A percentile compares a stretch with the other conserved stretches of the same genome.
phyloP scores from a whole-genome alignment of 2,329 filamentous ascomycete species.

The Cladosporium sp. region DNA sequence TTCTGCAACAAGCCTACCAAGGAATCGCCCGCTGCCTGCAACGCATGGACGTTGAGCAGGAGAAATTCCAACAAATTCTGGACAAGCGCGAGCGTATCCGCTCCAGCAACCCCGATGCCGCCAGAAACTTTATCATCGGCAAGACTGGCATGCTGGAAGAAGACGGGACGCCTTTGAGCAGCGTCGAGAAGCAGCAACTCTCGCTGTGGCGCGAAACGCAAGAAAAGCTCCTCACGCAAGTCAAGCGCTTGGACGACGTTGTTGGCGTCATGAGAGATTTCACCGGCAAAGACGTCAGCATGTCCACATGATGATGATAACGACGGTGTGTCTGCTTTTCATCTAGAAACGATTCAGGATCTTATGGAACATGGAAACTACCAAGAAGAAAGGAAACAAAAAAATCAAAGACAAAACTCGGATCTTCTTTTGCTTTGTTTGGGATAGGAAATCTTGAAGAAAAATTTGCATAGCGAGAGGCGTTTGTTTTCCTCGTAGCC shows the following conservation, averaged over 20 bases:
- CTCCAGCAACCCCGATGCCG: constrained; percentile 3
- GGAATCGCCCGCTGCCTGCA: constrained; percentile 81
- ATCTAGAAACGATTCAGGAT: constrained; percentile 8
- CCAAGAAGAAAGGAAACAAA: not conserved
- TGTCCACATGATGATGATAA: constrained; percentile 7
- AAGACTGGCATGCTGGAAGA: constrained; percentile 13
- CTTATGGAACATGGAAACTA: not conserved
- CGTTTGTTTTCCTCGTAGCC: not conserved
- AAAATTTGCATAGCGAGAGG: not conserved
- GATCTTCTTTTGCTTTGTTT: not conserved
- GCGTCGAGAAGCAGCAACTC: constrained; percentile 64
- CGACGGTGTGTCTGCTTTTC: not conserved
- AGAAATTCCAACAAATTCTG: constrained; percentile 66
- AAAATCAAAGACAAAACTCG: not conserved
- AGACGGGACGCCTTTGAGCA: constrained; percentile 8
- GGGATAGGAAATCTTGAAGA: too few species aligned
- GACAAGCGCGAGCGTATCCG: constrained; percentile 71
- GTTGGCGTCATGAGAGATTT: constrained; percentile 75
- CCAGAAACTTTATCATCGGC: constrained; percentile 12
- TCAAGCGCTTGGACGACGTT: constrained; percentile 77
- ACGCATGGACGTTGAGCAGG: constrained; percentile 70
- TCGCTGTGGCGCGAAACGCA: constrained; percentile 59
- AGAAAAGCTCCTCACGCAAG: constrained; percentile 70
- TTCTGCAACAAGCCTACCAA: constrained; percentile 82
- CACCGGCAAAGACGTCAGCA: constrained; percentile 22